Conservation (phyloP, 2,329 filamentous ascomycete species). For the Monosporascus sp. region DNA sequence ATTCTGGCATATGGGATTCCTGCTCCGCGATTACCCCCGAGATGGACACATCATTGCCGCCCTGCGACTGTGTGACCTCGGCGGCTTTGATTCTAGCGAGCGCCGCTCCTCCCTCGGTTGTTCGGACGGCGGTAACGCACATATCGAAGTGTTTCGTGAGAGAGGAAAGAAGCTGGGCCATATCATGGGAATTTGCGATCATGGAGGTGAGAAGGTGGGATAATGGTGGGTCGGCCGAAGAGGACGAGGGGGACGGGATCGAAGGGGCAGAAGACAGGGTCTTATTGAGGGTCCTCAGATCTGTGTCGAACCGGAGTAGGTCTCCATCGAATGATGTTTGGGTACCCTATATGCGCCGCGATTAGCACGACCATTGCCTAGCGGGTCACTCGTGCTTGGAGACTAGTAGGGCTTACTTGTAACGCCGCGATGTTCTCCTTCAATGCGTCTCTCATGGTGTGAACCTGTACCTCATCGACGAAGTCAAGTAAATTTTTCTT, state of each 20-base stretch:
- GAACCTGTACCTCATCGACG: slow-evolving; percentile 66
- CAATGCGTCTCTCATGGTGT: slow-evolving; percentile 58
- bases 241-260: slow-evolving; percentile 28
- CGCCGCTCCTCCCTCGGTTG: slow-evolving; percentile 76
- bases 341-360: slow-evolving; percentile 40
- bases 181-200: slow-evolving; percentile 70
- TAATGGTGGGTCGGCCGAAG: slow-evolving; percentile 37
- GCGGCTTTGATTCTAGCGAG: slow-evolving; percentile 64
- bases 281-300: slow-evolving; percentile 61
- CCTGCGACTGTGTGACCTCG: slow-evolving; percentile 50
- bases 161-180: slow-evolving; percentile 75
- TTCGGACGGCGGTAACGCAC: slow-evolving; percentile 84
- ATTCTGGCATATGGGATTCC: slow-evolving; percentile 42
- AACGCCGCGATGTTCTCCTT: slow-evolving; percentile 67
- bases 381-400: not conserved
- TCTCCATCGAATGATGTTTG: slow-evolving; percentile 73
- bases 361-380: slow-evolving; percentile 3
- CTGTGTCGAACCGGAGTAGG: slow-evolving; percentile 67
- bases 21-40: slow-evolving; percentile 61
- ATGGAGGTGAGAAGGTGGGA: slow-evolving; percentile 55
- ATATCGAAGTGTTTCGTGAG: slow-evolving; percentile 87
- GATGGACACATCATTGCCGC: slow-evolving; percentile 51
- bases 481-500: slow-evolving; percentile 67
- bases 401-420: slow-evolving; percentile 41
- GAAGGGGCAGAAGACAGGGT: slow-evolving; percentile 41